Conservation (phyloP, 148 eudicot species). For the Salicornia ramosissima region DNA sequence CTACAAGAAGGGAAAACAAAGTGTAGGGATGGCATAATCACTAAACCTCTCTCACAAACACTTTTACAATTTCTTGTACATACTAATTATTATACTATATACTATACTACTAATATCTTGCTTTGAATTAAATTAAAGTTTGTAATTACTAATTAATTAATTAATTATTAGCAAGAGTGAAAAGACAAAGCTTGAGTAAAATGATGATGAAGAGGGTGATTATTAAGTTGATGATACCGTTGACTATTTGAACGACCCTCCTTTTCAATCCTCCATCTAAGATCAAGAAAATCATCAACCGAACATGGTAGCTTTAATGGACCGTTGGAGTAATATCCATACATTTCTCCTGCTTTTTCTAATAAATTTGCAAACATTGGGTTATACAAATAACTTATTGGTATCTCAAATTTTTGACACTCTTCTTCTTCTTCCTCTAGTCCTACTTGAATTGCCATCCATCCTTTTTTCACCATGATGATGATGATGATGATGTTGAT, state of each 20-base stretch:
- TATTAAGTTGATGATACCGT: conserved; percentile 11
- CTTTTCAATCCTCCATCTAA: conserved; percentile 39
- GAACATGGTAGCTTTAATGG: conserved; percentile 52
- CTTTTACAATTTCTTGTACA: background rate
- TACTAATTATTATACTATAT: too few species aligned
- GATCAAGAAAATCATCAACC: conserved; percentile 43
- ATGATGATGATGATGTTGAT: too few species aligned
- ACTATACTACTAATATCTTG: too few species aligned
- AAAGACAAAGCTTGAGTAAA: conserved; percentile 33
- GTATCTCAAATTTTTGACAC: conserved; percentile 36
- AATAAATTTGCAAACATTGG: conserved; percentile 36
- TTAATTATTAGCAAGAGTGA: conserved; percentile 26
- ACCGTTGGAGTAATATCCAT: conserved; percentile 44
- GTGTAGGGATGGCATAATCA: conserved; percentile 27
- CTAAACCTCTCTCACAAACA: conserved; percentile 17
- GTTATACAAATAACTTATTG: conserved; percentile 45
- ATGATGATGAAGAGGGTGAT: conserved; percentile 21
- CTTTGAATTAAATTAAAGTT: too few species aligned
- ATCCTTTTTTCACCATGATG: conserved; percentile 40
- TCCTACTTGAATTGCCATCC: conserved; percentile 39
- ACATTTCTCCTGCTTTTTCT: conserved; percentile 45
- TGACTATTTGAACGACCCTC: conserved; percentile 13
- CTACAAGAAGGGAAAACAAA: background rate
- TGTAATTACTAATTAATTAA: too few species aligned
- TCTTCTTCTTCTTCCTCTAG: conserved; percentile 24